Base-by-base conservation (phyloP, 768 basidiomycete species). In the Hirschioporus abietinus region DNA sequence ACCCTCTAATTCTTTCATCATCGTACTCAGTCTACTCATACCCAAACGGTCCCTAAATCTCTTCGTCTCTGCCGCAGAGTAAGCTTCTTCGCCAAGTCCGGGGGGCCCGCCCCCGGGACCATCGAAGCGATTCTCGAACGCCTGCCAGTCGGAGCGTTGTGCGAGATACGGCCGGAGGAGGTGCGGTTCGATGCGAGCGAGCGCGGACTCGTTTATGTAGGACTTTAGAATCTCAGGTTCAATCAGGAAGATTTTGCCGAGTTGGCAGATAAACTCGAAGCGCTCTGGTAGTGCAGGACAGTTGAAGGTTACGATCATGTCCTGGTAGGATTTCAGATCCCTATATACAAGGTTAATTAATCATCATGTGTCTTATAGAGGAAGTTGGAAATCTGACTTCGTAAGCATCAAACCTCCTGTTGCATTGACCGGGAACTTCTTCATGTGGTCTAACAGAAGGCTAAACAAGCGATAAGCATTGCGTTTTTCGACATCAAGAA, bases 351-450 rank as follows among this genome's bases (percentile, higher is more conserved):
- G 25, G 52, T 52, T 58, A 27, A 64, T 52, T 58, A 27, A 64
- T 58, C 34, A 63, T 58, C 52, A 30, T 20, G 6, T 25, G 20
- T 24, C 25, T 15, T 15, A 17, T 17, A 23, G 18, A 12, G 12
- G 9, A 20, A n/a, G 17, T 30, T 42, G 63, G 24, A 52, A 34
- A 4, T 69, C 88, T 68, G 70, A 96, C 95, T 99, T 99, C 25
- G 97, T 96, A 57, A 99, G 88, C 93, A 99, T 96, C 64, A 99
- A 80, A 18, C 96, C 97, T 58, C 97, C 97, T 0, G 95, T 95
- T 0, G 96, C 95, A 70, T 91, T 97, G 64, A 99, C 95, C 1
- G 95, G 93, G 79, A 98, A 99, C 78, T 94, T 98, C 73, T 92
- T 91, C 66, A 97, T 82, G 74, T 99, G 97, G 57, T 99, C 97